phyloP scores from a whole-genome alignment of 352 stramenopile species.

The Phytophthora podocarpi region DNA sequence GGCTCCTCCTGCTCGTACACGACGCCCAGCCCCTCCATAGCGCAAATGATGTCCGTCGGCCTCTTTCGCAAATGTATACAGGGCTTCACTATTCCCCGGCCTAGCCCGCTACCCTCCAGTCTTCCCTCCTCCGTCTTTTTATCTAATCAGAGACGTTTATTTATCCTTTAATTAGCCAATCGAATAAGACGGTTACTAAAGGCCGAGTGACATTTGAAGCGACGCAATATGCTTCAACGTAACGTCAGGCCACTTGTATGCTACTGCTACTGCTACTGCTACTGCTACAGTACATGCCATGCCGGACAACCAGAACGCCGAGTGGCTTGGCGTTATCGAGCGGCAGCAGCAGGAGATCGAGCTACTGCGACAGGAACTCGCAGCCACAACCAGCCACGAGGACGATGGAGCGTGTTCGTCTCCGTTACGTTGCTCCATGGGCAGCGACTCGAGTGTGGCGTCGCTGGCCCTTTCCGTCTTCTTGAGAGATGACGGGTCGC shows the following conservation, averaged over 20 bases:
- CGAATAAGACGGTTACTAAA: background rate
- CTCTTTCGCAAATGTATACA: conserved; percentile 27
- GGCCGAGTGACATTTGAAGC: background rate
- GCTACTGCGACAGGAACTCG: conserved; percentile 29
- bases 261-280: too few relatives aligned
- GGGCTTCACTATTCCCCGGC: conserved; percentile 18
- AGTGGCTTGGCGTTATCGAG: conserved; percentile 54
- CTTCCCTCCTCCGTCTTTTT: conserved; percentile 7
- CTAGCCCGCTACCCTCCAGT: conserved; percentile 25
- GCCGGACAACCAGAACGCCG: conserved; percentile 11
- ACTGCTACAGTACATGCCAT: conserved; percentile 1
- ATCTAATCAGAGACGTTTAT: background rate
- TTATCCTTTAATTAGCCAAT: background rate
- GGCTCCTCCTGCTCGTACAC: conserved; percentile 81
- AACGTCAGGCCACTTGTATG: too few relatives aligned
- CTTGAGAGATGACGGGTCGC: conserved; percentile 16
- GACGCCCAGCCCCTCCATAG: conserved; percentile 74
- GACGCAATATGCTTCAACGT: too few relatives aligned
- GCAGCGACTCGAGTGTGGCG: conserved; percentile 23
- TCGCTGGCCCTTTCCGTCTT: conserved; percentile 36
- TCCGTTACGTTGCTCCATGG: too few relatives aligned
- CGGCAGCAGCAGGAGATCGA: conserved; percentile 57
- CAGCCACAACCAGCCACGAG: background rate
- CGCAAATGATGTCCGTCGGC: conserved; percentile 20
- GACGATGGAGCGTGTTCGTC: background rate